Evolutionary conservation across 441 rosid genomes (phyloP).

Genomic region (Francoa sonchifolia): DNA sequence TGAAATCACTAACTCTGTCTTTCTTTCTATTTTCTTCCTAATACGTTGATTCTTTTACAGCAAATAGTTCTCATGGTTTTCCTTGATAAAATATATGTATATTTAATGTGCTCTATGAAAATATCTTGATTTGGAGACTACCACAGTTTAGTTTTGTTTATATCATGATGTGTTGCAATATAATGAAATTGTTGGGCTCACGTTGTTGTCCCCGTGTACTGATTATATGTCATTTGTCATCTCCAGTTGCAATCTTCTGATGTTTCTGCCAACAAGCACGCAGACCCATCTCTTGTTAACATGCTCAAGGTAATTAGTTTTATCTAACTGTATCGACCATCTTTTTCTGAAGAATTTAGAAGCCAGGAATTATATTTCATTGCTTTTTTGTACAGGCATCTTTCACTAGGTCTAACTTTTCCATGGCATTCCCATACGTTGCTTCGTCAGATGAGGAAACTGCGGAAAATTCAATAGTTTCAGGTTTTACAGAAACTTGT

Average conservation of each 20-base stretch:
- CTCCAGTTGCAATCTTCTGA: slow-evolving; percentile 60
- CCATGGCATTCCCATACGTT: slow-evolving; percentile 88
- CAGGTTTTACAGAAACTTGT: slow-evolving; percentile 59
- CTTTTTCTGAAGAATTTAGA: too few relatives aligned
- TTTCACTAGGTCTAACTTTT: slow-evolving; percentile 54
- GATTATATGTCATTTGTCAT: slow-evolving; percentile 11
- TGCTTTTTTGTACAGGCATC: slow-evolving; percentile 44
- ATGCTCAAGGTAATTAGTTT: slow-evolving; percentile 56
- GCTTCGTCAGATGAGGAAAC: slow-evolving; percentile 50
- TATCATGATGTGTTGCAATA: slow-evolving; percentile 1
- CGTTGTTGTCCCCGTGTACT: slow-evolving; percentile 7
- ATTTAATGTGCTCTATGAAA: too few relatives aligned
- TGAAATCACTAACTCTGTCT: too few relatives aligned
- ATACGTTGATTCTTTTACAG: not conserved
- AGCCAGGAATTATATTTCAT: slow-evolving; percentile 4
- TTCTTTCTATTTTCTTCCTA: too few relatives aligned
- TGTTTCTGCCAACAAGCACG: slow-evolving; percentile 42
- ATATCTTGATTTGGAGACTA: not conserved
- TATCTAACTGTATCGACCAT: too few relatives aligned
- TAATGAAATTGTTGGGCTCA: slow-evolving; percentile 2
- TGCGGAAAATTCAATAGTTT: slow-evolving; percentile 54
- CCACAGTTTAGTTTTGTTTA: not conserved
- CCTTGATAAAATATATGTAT: too few relatives aligned
- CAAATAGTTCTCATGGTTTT: not conserved
- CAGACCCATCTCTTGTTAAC: slow-evolving; percentile 42